Base-by-base conservation (phyloP, 192 early-diverging fungal genomes). In the Gorgonomyces haynaldii region DNA sequence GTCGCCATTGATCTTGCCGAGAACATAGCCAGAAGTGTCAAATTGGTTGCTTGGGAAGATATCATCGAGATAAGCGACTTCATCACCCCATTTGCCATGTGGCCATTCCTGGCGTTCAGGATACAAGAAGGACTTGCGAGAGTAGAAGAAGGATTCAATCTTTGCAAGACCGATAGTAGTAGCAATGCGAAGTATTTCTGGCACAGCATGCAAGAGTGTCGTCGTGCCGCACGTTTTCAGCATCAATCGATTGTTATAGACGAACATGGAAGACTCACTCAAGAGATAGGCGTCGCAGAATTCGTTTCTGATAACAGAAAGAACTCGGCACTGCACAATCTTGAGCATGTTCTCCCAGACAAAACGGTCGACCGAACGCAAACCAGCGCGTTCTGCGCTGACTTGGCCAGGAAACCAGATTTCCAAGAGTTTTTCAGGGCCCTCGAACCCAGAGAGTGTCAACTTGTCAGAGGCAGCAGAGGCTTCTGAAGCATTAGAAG, bases 181-280 rank as follows among this genome's bases (percentile, higher is more conserved):
- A 2, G 87, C 91, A 58, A 94, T 86, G 45, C 85, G 76, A 10
- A 98, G 58, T 36, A 98, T 84, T 41, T 78, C 66, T 29, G 89
- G 85, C 40, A 98, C 58, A 25, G 94, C 87, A 52, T 84, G 72
- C 59, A 98, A 62, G 21, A 98, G 67, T 7, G 89, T 93, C 15
- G 94, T 98, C 8, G 94, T 95, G 15, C 94, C 94, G 65, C 94
- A 98, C 9, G 94, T 98, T 72, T 98, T 98, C 47, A 98, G 68
- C 37, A 98, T 86, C 25, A 98, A 50, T 52, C 89, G 86, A 73
- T 95, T 83, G n/a, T 83, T 78, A 60, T 91, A 95, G 13, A 98
- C 88, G 66, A 98, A 98, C 79, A 98, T 85, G 36, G 90, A 92
- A 12, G 89, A 92, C 71, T 98, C 94, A 66, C 88, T 92, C 46